A percentile compares a stretch with the other conserved stretches of the same genome.
These are phyloP conservation scores for Aspergillus avenaceus DNA, from an alignment of 495 filamentous ascomycete genomes.

Conservation along the genomic window DNA sequence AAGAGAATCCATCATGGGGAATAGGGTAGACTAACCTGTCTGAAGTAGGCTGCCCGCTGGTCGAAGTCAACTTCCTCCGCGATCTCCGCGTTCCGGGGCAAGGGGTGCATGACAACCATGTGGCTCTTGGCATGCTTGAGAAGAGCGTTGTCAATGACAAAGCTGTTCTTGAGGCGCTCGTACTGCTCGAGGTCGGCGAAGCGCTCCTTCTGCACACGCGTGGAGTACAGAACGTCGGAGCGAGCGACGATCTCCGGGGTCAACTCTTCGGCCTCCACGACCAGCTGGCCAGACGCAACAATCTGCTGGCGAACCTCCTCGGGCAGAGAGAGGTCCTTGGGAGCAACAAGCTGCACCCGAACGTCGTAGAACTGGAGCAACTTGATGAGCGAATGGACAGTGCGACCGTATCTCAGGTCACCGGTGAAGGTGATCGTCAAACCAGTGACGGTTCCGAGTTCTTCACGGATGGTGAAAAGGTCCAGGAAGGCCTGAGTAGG, in stretches of 20 bases:
- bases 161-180: constrained; percentile 79
- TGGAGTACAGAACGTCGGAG: constrained; percentile 92
- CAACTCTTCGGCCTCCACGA: constrained; percentile 68
- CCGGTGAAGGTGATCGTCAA: constrained; percentile 94
- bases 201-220: constrained; percentile 91
- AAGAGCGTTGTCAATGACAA: constrained; percentile 85
- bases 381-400: constrained; percentile 91
- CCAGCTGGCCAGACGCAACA: constrained; percentile 66
- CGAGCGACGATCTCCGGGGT: constrained; percentile 78
- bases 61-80: constrained; percentile 96
- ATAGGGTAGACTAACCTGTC: constrained; percentile 71
- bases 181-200: constrained; percentile 76
- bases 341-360: constrained; percentile 84
- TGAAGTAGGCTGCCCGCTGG: constrained; percentile 93
- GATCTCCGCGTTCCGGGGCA: constrained; percentile 90
- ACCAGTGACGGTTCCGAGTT: constrained; percentile 89
- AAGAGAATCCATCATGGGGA: not conserved
- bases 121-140: constrained; percentile 85
- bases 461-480: constrained; percentile 96
- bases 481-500: constrained; percentile 98
- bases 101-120: constrained; percentile 92
- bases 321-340: constrained; percentile 73
- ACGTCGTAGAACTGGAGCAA: constrained; percentile 93
- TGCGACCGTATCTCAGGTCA: constrained; percentile 87
- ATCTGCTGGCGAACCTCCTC: constrained; percentile 66